Evolutionary conservation across 1,139 yeast genomes (phyloP).

Genomic region (Blastobotrys serpentis): DNA sequence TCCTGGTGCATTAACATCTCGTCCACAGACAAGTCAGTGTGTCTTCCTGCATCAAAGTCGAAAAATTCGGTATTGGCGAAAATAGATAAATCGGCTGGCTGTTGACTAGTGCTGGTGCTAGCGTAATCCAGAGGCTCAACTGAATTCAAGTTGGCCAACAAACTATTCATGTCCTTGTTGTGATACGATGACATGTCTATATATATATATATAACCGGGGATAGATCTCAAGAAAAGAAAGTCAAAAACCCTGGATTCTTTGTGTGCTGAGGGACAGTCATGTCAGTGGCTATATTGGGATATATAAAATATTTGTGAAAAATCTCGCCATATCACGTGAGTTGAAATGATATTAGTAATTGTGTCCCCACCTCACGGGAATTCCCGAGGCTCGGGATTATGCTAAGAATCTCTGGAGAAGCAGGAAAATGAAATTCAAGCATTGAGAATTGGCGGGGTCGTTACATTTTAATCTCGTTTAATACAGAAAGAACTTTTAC

Average conservation of each 20-base stretch:
- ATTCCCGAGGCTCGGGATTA: no score
- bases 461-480: no score
- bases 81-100: conserved; percentile 42
- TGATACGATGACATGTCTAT: conserved; percentile 1
- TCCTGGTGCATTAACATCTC: conserved; percentile 43
- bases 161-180: conserved; percentile 1
- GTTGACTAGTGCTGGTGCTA: conserved; percentile 3
- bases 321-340: conserved; percentile 9
- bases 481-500: no score
- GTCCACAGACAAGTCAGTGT: conserved; percentile 44
- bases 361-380: no score
- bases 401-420: no score
- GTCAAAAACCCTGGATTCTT: no score
- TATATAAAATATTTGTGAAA: background rate
- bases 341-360: background rate
- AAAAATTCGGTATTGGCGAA: conserved; percentile 46
- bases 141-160: conserved; percentile 35
- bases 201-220: background rate
- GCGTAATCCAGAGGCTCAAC: conserved; percentile 32
- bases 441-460: no score
- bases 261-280: background rate
- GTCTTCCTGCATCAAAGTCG: conserved; percentile 45
- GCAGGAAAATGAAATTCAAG: no score
- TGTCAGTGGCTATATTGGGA: background rate
- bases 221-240: no score